Base-by-base conservation (phyloP, 176 grass and related monocot species). In the Hordeum marinum region DNA sequence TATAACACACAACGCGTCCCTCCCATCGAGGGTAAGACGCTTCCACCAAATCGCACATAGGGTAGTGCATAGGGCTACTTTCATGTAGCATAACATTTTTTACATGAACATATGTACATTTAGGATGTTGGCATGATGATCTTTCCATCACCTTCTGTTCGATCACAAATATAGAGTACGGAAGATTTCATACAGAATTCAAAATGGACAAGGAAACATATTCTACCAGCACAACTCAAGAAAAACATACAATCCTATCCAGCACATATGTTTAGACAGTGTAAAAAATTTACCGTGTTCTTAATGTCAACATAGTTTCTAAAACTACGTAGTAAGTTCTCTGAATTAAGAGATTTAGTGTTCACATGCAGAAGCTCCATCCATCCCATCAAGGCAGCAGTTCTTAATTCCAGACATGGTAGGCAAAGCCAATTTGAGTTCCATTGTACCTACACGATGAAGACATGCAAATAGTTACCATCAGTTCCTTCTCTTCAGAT, bases 401-500 rank as follows among this genome's bases (percentile, higher is more conserved):
- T 41, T 42, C 13, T 61, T 40, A 74, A 18, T 74, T 72, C 41
- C 4, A 10, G 42, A 50, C 24, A 73, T 27, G 23, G 40, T 9
- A 45, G 69, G 41, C 12, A 73, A 73, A 17, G 41, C 13, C 41
- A 46, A 17, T 73, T 5, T 45, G 9, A 45, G 25, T 80, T 35
- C 21, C 41, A 21, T 21, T 32, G 31, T 32, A 64, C 13, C 32
- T 48, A 66, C 24, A 76, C 45, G 1, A 5, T 58, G 9, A 37
- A 80, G 11, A 17, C 3, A 17, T 18, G 8, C 63, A 50, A 31
- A 79, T 70, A 82, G 8, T 83, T 18, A 75, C 14, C 9, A 67
- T 92, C 88, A 97, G 81, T 91, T 91, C 58, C 83, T 91, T 81
- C 68, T 85, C 36, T 79, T 82, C 13, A 92, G 92, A 78, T 98